These are phyloP conservation scores for Spathaspora girioi DNA, from an alignment of 805 yeast species.

Conservation along the genomic window DNA sequence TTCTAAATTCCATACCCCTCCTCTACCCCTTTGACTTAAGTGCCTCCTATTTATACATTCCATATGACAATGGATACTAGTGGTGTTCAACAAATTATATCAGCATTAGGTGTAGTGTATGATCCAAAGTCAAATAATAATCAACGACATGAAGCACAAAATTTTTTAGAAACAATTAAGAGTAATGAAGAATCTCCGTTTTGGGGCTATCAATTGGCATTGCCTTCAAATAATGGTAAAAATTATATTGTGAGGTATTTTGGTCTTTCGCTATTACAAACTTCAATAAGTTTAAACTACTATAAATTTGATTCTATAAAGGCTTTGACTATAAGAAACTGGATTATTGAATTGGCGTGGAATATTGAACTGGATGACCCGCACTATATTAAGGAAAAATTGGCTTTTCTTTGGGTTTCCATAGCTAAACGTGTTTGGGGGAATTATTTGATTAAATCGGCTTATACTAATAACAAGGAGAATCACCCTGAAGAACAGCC, in stretches of 20 bases:
- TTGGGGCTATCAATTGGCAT: conserved; percentile 87
- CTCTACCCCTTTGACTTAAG: neutral
- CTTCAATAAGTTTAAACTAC: conserved; percentile 60
- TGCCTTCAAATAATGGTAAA: conserved; percentile 51
- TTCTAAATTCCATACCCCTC: neutral
- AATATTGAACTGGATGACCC: conserved; percentile 68
- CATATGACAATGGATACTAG: conserved; percentile 52
- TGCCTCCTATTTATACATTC: neutral
- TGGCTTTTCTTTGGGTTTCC: conserved; percentile 88
- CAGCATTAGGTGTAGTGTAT: conserved; percentile 75
- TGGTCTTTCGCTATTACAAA: conserved; percentile 77
- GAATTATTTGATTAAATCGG: conserved; percentile 44
- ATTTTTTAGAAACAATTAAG: conserved; percentile 72
- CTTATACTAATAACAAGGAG: conserved; percentile 5
- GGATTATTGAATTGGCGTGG: conserved; percentile 78
- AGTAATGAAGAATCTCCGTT: conserved; percentile 78
- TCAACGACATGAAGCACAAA: conserved; percentile 52
- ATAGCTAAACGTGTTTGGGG: conserved; percentile 94
- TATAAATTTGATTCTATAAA: conserved; percentile 53
- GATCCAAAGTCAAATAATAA: conserved; percentile 59
- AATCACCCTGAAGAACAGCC: neutral
- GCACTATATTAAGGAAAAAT: conserved; percentile 82
- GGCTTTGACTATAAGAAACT: conserved; percentile 65
- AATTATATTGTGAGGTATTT: conserved; percentile 81
- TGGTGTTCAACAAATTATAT: conserved; percentile 70